Percentiles rank a stretch among this genome's conserved stretches.
Evolutionary conservation across 805 yeast species (phyloP).

Genomic region (Cyberlindnera euphorbiiphila): DNA sequence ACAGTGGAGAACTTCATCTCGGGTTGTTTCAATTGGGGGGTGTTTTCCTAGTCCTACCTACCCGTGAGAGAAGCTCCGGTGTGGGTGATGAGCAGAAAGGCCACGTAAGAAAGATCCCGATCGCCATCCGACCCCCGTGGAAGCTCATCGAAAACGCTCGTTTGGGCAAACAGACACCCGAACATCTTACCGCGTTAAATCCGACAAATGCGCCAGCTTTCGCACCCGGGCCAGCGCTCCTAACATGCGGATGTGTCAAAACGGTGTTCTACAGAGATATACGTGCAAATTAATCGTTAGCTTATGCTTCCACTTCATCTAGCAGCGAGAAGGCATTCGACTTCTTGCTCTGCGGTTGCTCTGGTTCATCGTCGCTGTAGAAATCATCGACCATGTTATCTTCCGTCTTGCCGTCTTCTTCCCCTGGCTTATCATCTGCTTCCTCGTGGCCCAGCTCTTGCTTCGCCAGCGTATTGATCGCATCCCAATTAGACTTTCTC

Average conservation of each 20-base stretch:
- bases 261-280: too few relatives aligned
- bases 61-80: too few relatives aligned
- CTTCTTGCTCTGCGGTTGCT: constrained; percentile 1
- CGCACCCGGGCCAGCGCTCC: too few relatives aligned
- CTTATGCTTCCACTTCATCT: constrained; percentile 31
- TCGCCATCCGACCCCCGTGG: too few relatives aligned
- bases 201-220: too few relatives aligned
- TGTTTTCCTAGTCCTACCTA: too few relatives aligned
- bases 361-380: constrained; percentile 19
- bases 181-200: too few relatives aligned
- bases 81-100: too few relatives aligned
- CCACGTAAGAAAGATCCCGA: constrained; percentile 3
- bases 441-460: constrained; percentile 19
- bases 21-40: neutral
- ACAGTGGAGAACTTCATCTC: constrained; percentile 24
- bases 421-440: constrained; percentile 21
- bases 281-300: too few relatives aligned
- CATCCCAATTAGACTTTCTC: constrained; percentile 72
- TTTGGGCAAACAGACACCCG: neutral
- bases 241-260: too few relatives aligned
- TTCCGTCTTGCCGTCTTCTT: constrained; percentile 18
- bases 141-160: constrained; percentile 1
- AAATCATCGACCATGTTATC: constrained; percentile 25
- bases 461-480: constrained; percentile 48
- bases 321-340: constrained; percentile 30